Evolutionary conservation across 2,329 filamentous ascomycete species (phyloP), one percentile per base, ranked within the genome.

Genomic region (Huntiella savannae): DNA sequence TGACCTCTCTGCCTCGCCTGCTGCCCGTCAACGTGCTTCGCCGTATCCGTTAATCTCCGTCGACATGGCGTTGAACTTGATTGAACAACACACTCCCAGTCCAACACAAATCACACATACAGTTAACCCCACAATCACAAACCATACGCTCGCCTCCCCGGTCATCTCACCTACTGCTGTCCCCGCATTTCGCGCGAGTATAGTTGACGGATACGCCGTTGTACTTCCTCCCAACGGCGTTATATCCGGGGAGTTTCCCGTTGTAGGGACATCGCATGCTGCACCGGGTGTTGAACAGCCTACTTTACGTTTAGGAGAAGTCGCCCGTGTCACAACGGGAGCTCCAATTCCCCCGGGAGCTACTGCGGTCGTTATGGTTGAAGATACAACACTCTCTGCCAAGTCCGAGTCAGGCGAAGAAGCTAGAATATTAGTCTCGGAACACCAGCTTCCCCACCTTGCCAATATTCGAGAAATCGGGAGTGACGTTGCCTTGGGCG

Each of bases 131-230:
- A 58, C 75, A 1, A 64, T 96, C 1, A 73, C 88, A 1, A 85
- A 85, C 5, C 75, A 72, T 6, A 79, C 96, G 1, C 66, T 98
- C 1, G 86, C 88, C 0, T 77, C 86, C 57, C 81, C 93, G 53
- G 79, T 98, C 17, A 73, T 68, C 35, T 85, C 91, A 0, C 63
- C 64, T 3, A 88, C 95, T 58, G 75, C 80, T 5, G 91, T 98
- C 0, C 91, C 91, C 0, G 91, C 88, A 0, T 98, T 93, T 62
- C 71, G 86, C 49, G 91, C 91, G 13, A 96, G 88, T 57, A 96
- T 95, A 36, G 91, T 98, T 1, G 91, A 98, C 59, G 91, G 91
- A 1, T 98, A 98, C 57, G 91, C 91, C 2, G 73, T 93, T 0
- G 76, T 87, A 34, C 79, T 75, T 4, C 70, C 71, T 45, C 63